Base-by-base conservation (phyloP, 148 eudicot species). In the Silene conica region DNA sequence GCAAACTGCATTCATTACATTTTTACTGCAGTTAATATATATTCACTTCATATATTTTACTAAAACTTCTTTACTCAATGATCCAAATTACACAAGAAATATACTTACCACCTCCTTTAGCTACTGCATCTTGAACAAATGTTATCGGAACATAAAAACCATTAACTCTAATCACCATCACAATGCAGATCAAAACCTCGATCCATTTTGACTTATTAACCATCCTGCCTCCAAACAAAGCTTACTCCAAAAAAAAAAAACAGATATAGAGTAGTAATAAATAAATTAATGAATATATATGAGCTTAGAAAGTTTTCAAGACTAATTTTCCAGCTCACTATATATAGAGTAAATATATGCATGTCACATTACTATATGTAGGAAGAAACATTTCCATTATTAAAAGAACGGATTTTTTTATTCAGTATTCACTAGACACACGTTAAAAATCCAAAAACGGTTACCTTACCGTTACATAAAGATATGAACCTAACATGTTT, bases 31-130 rank as follows among this genome's bases (percentile, higher is more conserved):
- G 4, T 64, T 31, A 5, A 11, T 21, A 20, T 11, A 59, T 59
- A 11, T 19, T 19, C 25, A 19, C 63, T 20, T 22, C 12, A 19
- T 16, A 57, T 6, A 57, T 57, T 19, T 18, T 18, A 1, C 8
- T n/a, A 5, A 7, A 16, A 19, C 60, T 19, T 18, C 19, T n/a
- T 57, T 63, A 4, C 31, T 38, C 6, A 28, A 12, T 28, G 3
- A 6, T 1, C 1, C 13, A 28, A 26, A 8, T 13, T 9, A 8
- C 12, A 62, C 38, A 62, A 12, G 22, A 67, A 59, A 41, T 6
- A 70, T n/a, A 16, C 73, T 82, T 57, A 92, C 97, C 97, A 77
- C 90, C 97, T 69, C 94, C 97, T 80, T 89, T 89, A 5, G 89
- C 90, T 20, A 89, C 94, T 31, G 94, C 97, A 85, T 71, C 82